phyloP scores from a whole-genome alignment of 148 eudicot genomes.

The Diospyros lotus region DNA sequence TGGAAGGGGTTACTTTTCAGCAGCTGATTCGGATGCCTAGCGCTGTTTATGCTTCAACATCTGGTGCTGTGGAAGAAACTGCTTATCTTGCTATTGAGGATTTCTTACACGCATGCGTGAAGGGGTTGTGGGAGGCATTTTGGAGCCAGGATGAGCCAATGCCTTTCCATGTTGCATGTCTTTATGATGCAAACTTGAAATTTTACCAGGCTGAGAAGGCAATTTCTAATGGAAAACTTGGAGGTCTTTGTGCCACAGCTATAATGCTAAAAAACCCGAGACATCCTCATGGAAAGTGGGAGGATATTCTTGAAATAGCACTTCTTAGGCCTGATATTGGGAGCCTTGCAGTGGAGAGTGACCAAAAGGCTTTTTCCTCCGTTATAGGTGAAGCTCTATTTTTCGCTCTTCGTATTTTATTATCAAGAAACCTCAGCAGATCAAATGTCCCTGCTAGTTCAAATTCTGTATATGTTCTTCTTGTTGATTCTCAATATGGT shows the following conservation, averaged over 20 bases:
- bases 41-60: conserved; percentile 77
- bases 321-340: conserved; percentile 67
- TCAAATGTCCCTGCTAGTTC: conserved; percentile 43
- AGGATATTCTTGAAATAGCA: conserved; percentile 77
- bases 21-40: conserved; percentile 95
- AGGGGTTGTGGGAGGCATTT: conserved; percentile 91
- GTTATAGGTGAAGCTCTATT: conserved; percentile 75
- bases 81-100: conserved; percentile 84
- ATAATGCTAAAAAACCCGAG: conserved; percentile 71
- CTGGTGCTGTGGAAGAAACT: conserved; percentile 62
- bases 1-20: conserved; percentile 84
- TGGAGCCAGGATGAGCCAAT: conserved; percentile 69
- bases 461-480: conserved; percentile 71
- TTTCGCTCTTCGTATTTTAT: conserved; percentile 65
- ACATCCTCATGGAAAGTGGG: conserved; percentile 95
- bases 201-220: conserved; percentile 89
- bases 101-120: conserved; percentile 78
- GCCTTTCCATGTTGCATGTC: conserved; percentile 68
- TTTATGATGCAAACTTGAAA: conserved; percentile 54
- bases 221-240: conserved; percentile 70
- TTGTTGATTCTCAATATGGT: conserved; percentile 76
- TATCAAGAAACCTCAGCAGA: conserved; percentile 82
- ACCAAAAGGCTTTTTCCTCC: conserved; percentile 44
- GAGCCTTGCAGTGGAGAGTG: conserved; percentile 41
- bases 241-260: conserved; percentile 72